Conservation (phyloP, 768 basidiomycete genomes). For the Rhodocollybia butyracea region DNA sequence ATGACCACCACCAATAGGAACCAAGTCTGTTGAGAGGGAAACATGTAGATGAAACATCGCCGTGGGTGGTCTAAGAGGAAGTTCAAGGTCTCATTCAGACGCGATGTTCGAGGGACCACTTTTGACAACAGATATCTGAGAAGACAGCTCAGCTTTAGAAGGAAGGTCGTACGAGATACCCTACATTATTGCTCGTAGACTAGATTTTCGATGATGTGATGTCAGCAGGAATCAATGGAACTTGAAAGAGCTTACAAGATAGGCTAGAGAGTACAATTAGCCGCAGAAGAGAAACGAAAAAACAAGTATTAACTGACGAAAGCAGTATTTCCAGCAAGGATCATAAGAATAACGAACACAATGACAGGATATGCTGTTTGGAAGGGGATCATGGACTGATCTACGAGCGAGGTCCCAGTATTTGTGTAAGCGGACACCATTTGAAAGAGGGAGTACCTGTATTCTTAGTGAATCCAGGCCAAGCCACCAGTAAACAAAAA, state of each 20-base stretch:
- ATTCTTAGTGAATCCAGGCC: background rate
- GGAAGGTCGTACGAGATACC: slow-evolving; percentile 16
- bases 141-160: background rate
- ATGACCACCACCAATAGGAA: slow-evolving; percentile 73
- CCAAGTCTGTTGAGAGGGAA: slow-evolving; percentile 94
- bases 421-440: slow-evolving; percentile 86
- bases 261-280: slow-evolving; percentile 45
- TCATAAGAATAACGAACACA: slow-evolving; percentile 63
- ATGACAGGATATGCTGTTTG: slow-evolving; percentile 84
- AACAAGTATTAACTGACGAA: slow-evolving; percentile 61
- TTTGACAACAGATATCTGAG: slow-evolving; percentile 74
- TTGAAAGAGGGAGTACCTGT: slow-evolving; percentile 84
- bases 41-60: slow-evolving; percentile 86
- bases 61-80: slow-evolving; percentile 96
- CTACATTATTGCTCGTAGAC: slow-evolving; percentile 82
- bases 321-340: slow-evolving; percentile 90
- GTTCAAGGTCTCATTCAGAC: slow-evolving; percentile 72
- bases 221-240: background rate
- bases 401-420: slow-evolving; percentile 82
- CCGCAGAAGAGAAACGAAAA: background rate
- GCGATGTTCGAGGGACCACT: slow-evolving; percentile 53
- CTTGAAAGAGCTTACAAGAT: slow-evolving; percentile 63
- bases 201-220: slow-evolving; percentile 22
- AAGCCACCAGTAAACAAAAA: background rate
- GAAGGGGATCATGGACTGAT: slow-evolving; percentile 91